Conservation (phyloP, 495 filamentous ascomycete genomes). For the Bacidia rubella region DNA sequence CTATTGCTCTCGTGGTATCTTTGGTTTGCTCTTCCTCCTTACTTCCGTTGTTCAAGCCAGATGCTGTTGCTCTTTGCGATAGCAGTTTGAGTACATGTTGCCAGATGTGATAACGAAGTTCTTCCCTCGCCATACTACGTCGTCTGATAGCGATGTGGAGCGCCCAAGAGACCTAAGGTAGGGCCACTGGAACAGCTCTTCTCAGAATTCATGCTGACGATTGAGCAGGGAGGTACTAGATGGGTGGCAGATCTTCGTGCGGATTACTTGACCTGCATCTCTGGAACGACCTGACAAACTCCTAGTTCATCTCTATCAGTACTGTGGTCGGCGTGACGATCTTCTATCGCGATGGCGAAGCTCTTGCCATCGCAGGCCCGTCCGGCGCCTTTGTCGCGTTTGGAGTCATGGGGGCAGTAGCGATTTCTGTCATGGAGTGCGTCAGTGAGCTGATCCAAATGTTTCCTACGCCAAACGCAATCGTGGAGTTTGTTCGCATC, state of each 20-base stretch:
- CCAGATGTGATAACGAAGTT: too few relatives aligned
- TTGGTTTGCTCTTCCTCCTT: too few relatives aligned
- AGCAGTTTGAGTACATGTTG: too few relatives aligned
- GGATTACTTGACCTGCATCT: not conserved
- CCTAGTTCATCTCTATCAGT: constrained; percentile 22
- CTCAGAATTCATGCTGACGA: not conserved
- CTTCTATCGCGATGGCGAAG: constrained; percentile 18
- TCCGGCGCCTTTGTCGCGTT: constrained; percentile 21
- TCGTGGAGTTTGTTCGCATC: constrained; percentile 22
- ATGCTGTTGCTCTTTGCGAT: too few relatives aligned
- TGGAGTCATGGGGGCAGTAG: constrained; percentile 18
- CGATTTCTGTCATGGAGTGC: constrained; percentile 23
- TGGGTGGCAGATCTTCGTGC: constrained; percentile 10
- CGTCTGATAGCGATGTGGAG: not conserved
- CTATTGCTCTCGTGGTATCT: too few relatives aligned
- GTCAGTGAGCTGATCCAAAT: constrained; percentile 24
- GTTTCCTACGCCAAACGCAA: constrained; percentile 24
- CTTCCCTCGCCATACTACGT: not conserved
- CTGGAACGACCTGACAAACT: not conserved
- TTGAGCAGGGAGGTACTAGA: constrained; percentile 3
- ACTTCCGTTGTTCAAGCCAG: too few relatives aligned
- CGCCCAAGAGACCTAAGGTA: not conserved
- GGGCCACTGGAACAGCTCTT: not conserved
- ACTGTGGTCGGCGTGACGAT: constrained; percentile 24
- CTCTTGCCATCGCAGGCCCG: constrained; percentile 24